Conservation (phyloP, 352 stramenopile species). For the Albugo candida region DNA sequence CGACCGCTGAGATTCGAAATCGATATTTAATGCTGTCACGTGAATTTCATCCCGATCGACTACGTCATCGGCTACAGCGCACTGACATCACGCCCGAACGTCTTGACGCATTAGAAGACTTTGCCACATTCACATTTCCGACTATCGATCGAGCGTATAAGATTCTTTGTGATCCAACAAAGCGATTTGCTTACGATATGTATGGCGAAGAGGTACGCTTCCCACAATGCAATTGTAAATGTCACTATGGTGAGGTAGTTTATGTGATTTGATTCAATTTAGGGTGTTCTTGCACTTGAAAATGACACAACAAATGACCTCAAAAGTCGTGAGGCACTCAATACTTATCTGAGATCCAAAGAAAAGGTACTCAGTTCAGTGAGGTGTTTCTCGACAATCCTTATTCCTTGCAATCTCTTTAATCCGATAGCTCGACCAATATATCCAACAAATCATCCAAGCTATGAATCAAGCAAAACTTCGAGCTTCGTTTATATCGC, state of each 20-base stretch:
- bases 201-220: conserved; percentile 38
- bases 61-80: conserved; percentile 8
- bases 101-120: conserved; percentile 19
- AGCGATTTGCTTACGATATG: conserved; percentile 49
- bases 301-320: conserved; percentile 13
- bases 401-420: not conserved
- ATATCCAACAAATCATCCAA: conserved; percentile 33
- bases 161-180: conserved; percentile 44
- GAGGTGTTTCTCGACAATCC: too few relatives aligned
- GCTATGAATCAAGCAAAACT: conserved; percentile 47
- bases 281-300: conserved; percentile 43
- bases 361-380: too few relatives aligned
- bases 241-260: conserved; percentile 3
- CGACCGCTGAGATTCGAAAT: conserved; percentile 36
- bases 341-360: too few relatives aligned
- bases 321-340: too few relatives aligned
- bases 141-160: conserved; percentile 69
- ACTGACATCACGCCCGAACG: conserved; percentile 20
- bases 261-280: conserved; percentile 2
- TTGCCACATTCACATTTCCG: conserved; percentile 55
- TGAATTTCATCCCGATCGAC: conserved; percentile 71
- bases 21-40: conserved; percentile 51
- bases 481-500: conserved; percentile 53
- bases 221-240: not conserved
- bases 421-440: conserved; percentile 17